Base-by-base conservation (phyloP, 2,329 filamentous ascomycete species). In the Botrytis cinerea region DNA sequence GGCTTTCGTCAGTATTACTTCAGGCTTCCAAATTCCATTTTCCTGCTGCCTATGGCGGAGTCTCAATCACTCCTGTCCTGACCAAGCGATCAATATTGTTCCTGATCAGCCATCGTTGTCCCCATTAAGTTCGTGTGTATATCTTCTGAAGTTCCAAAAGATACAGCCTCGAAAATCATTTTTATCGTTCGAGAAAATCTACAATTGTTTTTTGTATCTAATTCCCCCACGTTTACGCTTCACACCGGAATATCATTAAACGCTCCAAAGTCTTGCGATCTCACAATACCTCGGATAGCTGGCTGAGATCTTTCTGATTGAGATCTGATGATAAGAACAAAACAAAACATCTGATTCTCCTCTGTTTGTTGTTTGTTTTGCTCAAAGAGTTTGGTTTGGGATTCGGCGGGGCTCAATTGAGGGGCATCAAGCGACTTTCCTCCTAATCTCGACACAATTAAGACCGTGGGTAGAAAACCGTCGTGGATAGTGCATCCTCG, bases 401-500 rank as follows among this genome's bases (percentile, higher is more conserved):
- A 57, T 57, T 28, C 48, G 18, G 66, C 48, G 66, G 66, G 66
- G 48, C 48, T 68, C 48, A 43, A 57, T 68, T 43, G 48, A 57
- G 48, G 48, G 66, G 66, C 35, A 68, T 68, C 66, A 68, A 68
- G 66, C 66, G 66, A 68, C 66, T 38, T 57, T 57, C 35, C 48
- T 68, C 66, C 48, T 43, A 57, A 40, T 57, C 35, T 68, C 61
- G 32, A 72, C 25, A 32, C 66, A 43, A 43, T 28, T 18, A 57
- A 35, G 48, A 51, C 46, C 43, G 43, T 22, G 43, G 43, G 45
- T 43, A 43, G 40, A 45, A 63, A 63, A n/a, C 4, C 25, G n/a
- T 61, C 72, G 67, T 67, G 76, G 75, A 75, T 73, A 72, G 73
- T 72, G 25, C 60, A 43, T 67, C 64, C 35, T 72, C 48, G 32